Evolutionary conservation across 1,284 basidiomycete genomes (phyloP), one percentile per base, ranked within the genome.

Genomic region (Cutaneotrichosporon arboriforme): DNA sequence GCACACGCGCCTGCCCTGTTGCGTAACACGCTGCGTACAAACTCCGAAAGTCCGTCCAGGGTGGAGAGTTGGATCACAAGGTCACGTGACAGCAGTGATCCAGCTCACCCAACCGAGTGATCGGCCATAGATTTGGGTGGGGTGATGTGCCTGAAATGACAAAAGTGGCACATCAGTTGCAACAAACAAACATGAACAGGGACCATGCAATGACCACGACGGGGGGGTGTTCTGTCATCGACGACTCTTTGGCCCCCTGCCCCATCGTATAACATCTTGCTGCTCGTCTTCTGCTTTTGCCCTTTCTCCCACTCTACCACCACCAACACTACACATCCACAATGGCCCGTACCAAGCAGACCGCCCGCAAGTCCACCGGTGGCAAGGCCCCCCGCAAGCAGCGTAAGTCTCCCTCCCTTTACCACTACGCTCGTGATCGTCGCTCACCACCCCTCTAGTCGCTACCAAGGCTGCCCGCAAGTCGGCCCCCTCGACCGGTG

Each of bases 351-450:
- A 73, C 70, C 54, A 73, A 69, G 81, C 82, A 83, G 76, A 83
- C 82, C 65, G 82, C 81, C 57, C 80, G 82, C 61, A 82, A 82
- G 73, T 81, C 81, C 45, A 82, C 81, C 62, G 81, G 81, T 68
- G 77, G 76, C 60, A 78, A 79, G 69, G 78, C 77, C 22, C 77
- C 77, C 50, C 71, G 77, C 58, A 79, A 79, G 75, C 78, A 79
- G 65, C 74, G 49, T 54, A 22, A 54, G 49, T 50, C 9, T 26
- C 37, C 18, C 33, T 21, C 37, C 8, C 35, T 26, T 36, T 8
- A 31, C 46, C 13, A 15, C 21, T 18, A 7, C 26, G 26, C 26
- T 5, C 26, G 17, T 15, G 7, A 21, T 57, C 12, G 23, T n/a
- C n/a, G n/a, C n/a, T n/a, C n/a, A n/a, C n/a, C 44, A 20, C 5